Percentiles rank a stretch among this genome's conserved stretches.
phyloP scores from a whole-genome alignment of 495 filamentous ascomycete species.

The Hypoxylon trugodes region DNA sequence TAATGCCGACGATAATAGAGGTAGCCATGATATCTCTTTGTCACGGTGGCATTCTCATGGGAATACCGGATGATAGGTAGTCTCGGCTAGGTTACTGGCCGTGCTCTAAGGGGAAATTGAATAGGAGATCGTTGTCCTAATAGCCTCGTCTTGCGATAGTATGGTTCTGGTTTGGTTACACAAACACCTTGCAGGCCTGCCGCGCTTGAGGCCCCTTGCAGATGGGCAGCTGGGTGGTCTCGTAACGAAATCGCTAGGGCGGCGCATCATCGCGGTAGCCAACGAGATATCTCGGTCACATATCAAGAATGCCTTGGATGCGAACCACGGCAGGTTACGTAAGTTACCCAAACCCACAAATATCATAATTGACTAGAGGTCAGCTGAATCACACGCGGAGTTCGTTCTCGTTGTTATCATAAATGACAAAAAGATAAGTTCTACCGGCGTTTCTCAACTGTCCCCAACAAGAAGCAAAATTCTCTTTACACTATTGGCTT shows the following conservation, averaged over 20 bases:
- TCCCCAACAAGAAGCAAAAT: conserved; percentile 10
- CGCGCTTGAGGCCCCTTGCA: conserved; percentile 20
- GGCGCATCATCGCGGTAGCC: background rate
- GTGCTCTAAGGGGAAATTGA: conserved; percentile 18
- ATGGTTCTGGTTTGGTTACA: conserved; percentile 23
- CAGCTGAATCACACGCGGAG: conserved; percentile 2
- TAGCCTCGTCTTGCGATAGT: conserved; percentile 19
- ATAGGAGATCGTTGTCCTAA: conserved; percentile 21
- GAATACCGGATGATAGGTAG: conserved; percentile 24
- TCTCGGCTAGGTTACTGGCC: conserved; percentile 2
- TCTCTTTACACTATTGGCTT: conserved; percentile 7
- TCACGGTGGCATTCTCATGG: conserved; percentile 2
- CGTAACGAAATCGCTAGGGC: conserved; percentile 17
- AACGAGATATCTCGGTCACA: conserved; percentile 18
- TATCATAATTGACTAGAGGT: conserved; percentile 5
- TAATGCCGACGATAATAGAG: background rate
- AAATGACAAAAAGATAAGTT: conserved; percentile 30
- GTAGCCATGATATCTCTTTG: background rate
- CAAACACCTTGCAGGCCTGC: conserved; percentile 2
- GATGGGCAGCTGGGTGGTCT: conserved; percentile 31
- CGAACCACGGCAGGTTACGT: conserved; percentile 11
- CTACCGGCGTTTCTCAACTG: background rate
- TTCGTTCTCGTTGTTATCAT: conserved; percentile 18
- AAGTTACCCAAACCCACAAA: conserved; percentile 10
- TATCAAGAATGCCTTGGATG: conserved; percentile 9